Base-by-base conservation (phyloP, 805 yeast genomes). In the Isabelozyma pseudorhagii region DNA sequence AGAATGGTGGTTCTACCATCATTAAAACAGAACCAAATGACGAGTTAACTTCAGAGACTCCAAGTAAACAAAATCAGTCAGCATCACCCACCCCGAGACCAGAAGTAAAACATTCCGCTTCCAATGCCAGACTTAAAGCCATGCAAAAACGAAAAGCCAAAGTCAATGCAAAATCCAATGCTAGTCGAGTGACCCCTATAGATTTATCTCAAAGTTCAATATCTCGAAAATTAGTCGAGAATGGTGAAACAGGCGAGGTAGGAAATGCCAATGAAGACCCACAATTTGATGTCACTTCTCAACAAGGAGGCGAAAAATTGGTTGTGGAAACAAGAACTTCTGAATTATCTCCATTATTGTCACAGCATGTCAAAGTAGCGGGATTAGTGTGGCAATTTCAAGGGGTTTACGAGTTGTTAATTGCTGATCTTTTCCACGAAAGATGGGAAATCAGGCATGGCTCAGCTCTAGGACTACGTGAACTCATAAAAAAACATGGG, bases 401-500 rank as follows among this genome's bases (percentile, higher is more conserved):
- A 73, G 96, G 97, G 15, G 85, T 93, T 10, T 91, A 86, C 66
- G 97, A 89, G 62, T 71, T 91, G 18, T 68, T 94, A 38, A 70
- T 90, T 51, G 82, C 82, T 39, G 97, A 91, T 58, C 69, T 94
- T 50, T 89, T 89, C 62, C 84, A 85, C 52, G 96, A 89, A 40
- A 76, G 78, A 41, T 94, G 99, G 99, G 98, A 94, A 69, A 78
- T 85, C 13, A 81, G 99, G 57, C 99, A 94, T 68, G 99, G 99
- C 36, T 91, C 97, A 0, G 88, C 96, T 3, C 77, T 94, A 59
- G 98, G 98, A 0, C 71, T 94, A 38, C 78, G 98, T 62, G 99
- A 94, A 64, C 77, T 94, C 47, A 76, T 90, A 44, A 81, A 82
- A 52, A 83, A 81, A 52, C 98, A 92, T 57, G 97, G 97, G 0